Evolutionary conservation across 2,329 filamentous ascomycete genomes (phyloP), one percentile per base, ranked within the genome.

Genomic region (Davidsoniella neocaledoniae): DNA sequence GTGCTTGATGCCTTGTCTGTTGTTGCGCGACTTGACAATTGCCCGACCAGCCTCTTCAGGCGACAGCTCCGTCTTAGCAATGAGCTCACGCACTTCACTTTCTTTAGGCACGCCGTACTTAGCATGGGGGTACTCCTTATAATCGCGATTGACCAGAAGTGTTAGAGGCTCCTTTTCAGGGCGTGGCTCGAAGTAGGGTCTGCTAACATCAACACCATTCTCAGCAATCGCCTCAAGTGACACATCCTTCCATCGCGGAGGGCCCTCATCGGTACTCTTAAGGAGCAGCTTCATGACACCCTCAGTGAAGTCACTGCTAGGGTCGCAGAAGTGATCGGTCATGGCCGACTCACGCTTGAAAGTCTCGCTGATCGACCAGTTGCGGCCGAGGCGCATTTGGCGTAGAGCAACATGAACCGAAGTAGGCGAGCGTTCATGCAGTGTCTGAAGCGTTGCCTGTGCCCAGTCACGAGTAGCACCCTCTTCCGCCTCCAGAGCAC

Each of bases 321-420:
- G 72, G 90, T 98, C 96, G 69, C 98, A 96, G 12, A 33, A 33
- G 55, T 79, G 76, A 52, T 74, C 69, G 2, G 90, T 87, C 53
- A 98, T 86, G 60, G 82, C 74, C 65, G 91, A 76, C 68, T 98
- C 91, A 55, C 79, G 79, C 61, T 80, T 71, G 72, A 96, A 98
- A 1, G 90, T 80, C 65, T 94, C 76, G 14, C 74, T 69, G 58
- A 98, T 94, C 55, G 73, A 72, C 91, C 91, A 96, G 33, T 70
- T 61, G 57, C 68, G 67, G 53, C 85, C 86, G 45, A 83, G 65
- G 56, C 79, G 81, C 77, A 96, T 83, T 68, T 94, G 86, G 57
- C 77, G 74, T 50, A 94, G 74, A 2, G 88, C 73, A 46, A 98
- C 91, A 60, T 86, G 80, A 49, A 96, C 79, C 25, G 84, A 78